Evolutionary conservation across 805 yeast species (phyloP).

Genomic region (Candida verbasci): DNA sequence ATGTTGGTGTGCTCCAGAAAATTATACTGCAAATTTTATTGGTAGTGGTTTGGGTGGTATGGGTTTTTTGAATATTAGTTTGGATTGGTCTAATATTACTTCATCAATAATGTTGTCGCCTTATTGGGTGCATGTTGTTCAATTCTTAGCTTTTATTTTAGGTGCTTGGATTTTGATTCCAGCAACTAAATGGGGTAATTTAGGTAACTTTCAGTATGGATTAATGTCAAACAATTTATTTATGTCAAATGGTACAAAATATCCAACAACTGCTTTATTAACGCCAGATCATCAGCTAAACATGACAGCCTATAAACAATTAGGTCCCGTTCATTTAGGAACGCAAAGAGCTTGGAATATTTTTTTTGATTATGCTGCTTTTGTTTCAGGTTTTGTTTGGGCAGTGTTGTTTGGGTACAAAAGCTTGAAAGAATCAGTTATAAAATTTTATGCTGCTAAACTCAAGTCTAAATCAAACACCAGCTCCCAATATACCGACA

Average conservation of each 20-base stretch:
- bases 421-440: slow-evolving; percentile 14
- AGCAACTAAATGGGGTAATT: slow-evolving; percentile 37
- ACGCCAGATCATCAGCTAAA: slow-evolving; percentile 35
- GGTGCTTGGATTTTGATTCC: slow-evolving; percentile 45
- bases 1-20: slow-evolving; percentile 43
- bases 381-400: slow-evolving; percentile 41
- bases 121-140: slow-evolving; percentile 44
- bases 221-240: slow-evolving; percentile 43
- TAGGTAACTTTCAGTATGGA: slow-evolving; percentile 26
- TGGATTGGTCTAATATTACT: slow-evolving; percentile 48
- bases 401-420: slow-evolving; percentile 27
- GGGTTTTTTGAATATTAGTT: slow-evolving; percentile 40
- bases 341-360: slow-evolving; percentile 44
- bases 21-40: slow-evolving; percentile 31
- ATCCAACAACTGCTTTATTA: slow-evolving; percentile 36
- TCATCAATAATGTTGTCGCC: slow-evolving; percentile 44
- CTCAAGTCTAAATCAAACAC: slow-evolving; percentile 1
- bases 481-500: slow-evolving; percentile 24
- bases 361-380: slow-evolving; percentile 46
- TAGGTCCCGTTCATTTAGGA: slow-evolving; percentile 43
- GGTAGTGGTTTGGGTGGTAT: slow-evolving; percentile 48
- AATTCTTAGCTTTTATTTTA: slow-evolving; percentile 39
- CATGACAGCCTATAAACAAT: slow-evolving; percentile 34
- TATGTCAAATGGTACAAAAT: slow-evolving; percentile 26
- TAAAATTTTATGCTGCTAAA: slow-evolving; percentile 7